Evolutionary conservation across 2,329 filamentous ascomycete genomes (phyloP), one percentile per base, ranked within the genome.

Genomic region (Elsinoe australis): DNA sequence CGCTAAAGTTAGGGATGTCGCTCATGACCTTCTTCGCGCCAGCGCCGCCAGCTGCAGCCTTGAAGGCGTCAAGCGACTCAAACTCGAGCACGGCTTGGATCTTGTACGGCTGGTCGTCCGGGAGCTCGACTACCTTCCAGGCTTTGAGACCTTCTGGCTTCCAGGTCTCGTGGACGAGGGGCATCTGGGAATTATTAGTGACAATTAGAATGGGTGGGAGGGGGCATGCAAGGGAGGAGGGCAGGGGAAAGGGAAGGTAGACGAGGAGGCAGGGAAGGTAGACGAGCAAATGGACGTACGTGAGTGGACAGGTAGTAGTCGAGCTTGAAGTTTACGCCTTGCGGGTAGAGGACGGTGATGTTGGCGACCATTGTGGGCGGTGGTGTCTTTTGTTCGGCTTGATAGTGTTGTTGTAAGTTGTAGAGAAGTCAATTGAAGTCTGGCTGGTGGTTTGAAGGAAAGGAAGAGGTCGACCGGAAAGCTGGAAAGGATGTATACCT

Each of bases 281-380:
- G 39, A 9, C 4, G 12, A 12, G 3, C 21, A 28, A 44, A 18
- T 12, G 26, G 19, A 18, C 38, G 14, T 19, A 44, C 39, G 59
- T 67, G 64, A 10, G 59, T 61, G 36, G 52, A 52, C 49, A 64
- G 57, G 59, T 67, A 66, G 52, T 67, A 66, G 52, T 63, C 60
- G 55, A 66, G 63, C 54, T 67, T 55, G 60, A 67, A 66, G 19
- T 58, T 61, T 48, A 57, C 55, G 32, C 62, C 63, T 44, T 61
- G 51, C 14, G 61, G 61, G 57, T 66, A 65, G 55, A 64, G 51
- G 53, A 65, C 61, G 35, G 49, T 48, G 39, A 50, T 41, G 44
- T 21, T 38, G 32, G 51, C 41, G 12, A 49, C 41, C 51, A 54
- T 53, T 39, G 39, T 54, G 41, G 47, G 29, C 18, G 21, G 7